These are phyloP conservation scores for Saitozyma sp. DNA, from an alignment of 768 basidiomycete genomes.

Conservation along the genomic window DNA sequence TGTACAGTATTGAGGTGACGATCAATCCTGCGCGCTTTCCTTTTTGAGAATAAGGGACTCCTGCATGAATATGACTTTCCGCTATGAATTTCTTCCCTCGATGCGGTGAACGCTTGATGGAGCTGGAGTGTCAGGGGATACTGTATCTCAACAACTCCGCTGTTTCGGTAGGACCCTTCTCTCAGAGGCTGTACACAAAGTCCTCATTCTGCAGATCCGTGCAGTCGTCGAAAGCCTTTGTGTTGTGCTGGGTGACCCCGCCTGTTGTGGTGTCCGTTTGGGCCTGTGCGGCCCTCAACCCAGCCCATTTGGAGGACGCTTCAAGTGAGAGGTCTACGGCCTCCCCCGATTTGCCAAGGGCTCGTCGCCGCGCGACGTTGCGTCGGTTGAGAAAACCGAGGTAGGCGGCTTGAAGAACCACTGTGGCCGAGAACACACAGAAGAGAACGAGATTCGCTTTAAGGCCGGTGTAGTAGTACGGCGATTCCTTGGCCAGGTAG, in stretches of 20 bases:
- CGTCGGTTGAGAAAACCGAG: conserved; percentile 10
- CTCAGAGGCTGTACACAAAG: conserved; percentile 38
- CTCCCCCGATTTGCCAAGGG: conserved; percentile 12
- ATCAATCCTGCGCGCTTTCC: no score
- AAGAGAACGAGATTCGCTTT: conserved; percentile 15
- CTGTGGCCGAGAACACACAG: conserved; percentile 1
- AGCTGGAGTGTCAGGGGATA: no score
- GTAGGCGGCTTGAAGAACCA: conserved; percentile 15
- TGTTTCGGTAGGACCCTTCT: no score
- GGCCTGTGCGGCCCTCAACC: conserved; percentile 7
- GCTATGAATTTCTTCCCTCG: no score
- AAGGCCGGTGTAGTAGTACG: conserved; percentile 26
- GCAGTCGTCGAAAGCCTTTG: conserved; percentile 19
- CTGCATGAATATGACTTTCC: no score
- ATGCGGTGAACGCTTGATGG: no score
- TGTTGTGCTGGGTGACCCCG: conserved; percentile 18
- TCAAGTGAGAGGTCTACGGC: conserved; percentile 14
- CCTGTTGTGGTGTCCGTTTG: neutral
- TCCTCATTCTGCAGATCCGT: conserved; percentile 42
- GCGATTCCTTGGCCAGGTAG: conserved; percentile 10
- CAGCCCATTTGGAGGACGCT: conserved; percentile 8
- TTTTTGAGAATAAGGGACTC: no score
- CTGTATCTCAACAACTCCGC: no score
- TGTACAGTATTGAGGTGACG: no score
- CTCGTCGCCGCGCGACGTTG: conserved; percentile 11